These are phyloP conservation scores for Ganoderma resinaceum DNA, from an alignment of 1,284 basidiomycete species.

Conservation along the genomic window DNA sequence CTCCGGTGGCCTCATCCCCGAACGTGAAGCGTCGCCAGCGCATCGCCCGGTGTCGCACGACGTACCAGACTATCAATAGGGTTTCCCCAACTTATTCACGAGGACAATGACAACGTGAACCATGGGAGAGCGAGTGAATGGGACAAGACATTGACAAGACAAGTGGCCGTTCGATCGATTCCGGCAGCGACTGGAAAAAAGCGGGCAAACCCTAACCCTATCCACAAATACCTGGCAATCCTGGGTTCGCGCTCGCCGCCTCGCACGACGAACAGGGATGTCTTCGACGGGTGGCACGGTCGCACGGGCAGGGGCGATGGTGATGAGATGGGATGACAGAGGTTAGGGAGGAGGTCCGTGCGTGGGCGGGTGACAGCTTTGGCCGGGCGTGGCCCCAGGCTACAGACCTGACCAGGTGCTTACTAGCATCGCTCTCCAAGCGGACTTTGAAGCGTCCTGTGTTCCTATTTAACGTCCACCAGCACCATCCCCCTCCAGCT, in stretches of 20 bases:
- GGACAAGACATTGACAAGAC: neutral
- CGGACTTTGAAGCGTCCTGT: conserved; percentile 42
- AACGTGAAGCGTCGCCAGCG: neutral
- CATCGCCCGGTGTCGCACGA: neutral
- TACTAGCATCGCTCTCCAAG: conserved; percentile 38
- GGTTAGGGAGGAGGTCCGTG: conserved; percentile 31
- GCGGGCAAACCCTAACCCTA: conserved; percentile 28
- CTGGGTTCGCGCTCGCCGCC: neutral
- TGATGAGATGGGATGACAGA: conserved; percentile 10
- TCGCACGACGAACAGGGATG: conserved; percentile 1
- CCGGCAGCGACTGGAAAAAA: neutral
- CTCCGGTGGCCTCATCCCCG: neutral
- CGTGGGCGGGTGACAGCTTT: conserved; percentile 24
- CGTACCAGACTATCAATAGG: neutral
- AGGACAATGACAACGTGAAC: neutral
- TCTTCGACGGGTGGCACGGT: neutral
- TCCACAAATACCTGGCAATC: neutral
- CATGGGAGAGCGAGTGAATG: neutral
- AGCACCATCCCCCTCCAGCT: conserved; percentile 29
- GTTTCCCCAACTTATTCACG: neutral
- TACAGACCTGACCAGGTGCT: conserved; percentile 24
- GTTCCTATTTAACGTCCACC: conserved; percentile 37
- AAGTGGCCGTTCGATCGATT: neutral
- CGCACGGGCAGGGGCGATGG: conserved; percentile 5
- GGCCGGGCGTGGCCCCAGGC: conserved; percentile 28